phyloP scores from a whole-genome alignment of 306 rosid genomes.

The Quercus engelmannii region DNA sequence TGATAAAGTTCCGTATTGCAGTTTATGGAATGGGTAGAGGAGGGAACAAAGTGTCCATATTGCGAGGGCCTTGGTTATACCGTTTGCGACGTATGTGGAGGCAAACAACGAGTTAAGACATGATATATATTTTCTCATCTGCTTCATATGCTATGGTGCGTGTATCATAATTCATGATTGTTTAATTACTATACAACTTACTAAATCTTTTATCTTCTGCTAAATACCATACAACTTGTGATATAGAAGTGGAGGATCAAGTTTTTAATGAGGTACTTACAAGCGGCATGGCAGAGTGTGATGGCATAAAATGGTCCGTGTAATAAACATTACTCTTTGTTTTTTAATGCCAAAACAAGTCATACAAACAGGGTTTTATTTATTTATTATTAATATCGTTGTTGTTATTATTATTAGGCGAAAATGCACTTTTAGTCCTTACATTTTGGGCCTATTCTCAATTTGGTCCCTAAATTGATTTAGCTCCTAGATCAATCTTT shows the following conservation, averaged over 20 bases:
- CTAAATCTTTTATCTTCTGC: neutral
- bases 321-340: neutral
- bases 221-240: neutral
- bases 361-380: no score
- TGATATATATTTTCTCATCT: slow-evolving; percentile 13
- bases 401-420: no score
- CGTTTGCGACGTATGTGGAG: slow-evolving; percentile 66
- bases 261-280: neutral
- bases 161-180: neutral
- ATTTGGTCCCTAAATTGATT: no score
- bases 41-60: slow-evolving; percentile 74
- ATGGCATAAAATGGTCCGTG: no score
- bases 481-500: no score
- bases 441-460: no score
- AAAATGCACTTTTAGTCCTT: no score
- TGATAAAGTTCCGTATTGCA: slow-evolving; percentile 33
- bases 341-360: neutral
- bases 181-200: neutral
- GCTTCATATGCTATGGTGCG: slow-evolving; percentile 4
- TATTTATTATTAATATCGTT: no score
- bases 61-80: slow-evolving; percentile 79
- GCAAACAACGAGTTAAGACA: slow-evolving; percentile 39
- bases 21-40: slow-evolving; percentile 91
- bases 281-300: neutral
- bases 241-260: neutral